Evolutionary conservation across 1,284 basidiomycete genomes (phyloP).

Genomic region (Malassezia yamatoensis): DNA sequence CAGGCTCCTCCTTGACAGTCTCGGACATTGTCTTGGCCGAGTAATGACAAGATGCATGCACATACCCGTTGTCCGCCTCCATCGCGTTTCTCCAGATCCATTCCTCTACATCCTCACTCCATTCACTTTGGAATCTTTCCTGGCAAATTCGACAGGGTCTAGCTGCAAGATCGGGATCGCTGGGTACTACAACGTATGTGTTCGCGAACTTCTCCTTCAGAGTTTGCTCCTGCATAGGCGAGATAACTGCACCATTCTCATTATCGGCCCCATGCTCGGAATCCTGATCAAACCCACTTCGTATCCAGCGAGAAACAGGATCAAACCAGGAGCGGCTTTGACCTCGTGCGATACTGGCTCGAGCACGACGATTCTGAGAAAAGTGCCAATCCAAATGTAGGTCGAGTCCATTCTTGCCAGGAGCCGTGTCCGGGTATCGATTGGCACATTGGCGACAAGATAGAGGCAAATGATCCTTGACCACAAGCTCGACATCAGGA

Average conservation of each 20-base stretch:
- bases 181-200: slow-evolving; percentile 65
- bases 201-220: slow-evolving; percentile 56
- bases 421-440: slow-evolving; percentile 64
- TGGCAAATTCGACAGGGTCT: slow-evolving; percentile 93
- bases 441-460: slow-evolving; percentile 91
- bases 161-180: slow-evolving; percentile 64
- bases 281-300: slow-evolving; percentile 23
- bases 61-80: slow-evolving; percentile 58
- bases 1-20: slow-evolving; percentile 15
- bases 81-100: slow-evolving; percentile 96
- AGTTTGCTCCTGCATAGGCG: slow-evolving; percentile 54
- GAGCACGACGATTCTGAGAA: slow-evolving; percentile 78
- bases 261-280: slow-evolving; percentile 14
- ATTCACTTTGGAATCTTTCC: slow-evolving; percentile 82
- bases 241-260: slow-evolving; percentile 54
- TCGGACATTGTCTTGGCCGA: slow-evolving; percentile 42
- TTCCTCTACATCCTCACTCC: slow-evolving; percentile 90
- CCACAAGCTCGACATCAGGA: slow-evolving; percentile 42
- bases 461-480: slow-evolving; percentile 55
- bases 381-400: slow-evolving; percentile 96
- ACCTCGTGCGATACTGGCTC: slow-evolving; percentile 71
- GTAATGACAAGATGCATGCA: slow-evolving; percentile 43
- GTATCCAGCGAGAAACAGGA: slow-evolving; percentile 59
- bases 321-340: slow-evolving; percentile 87
- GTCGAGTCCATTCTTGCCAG: slow-evolving; percentile 69